A percentile compares a stretch with the other conserved stretches of the same genome.
phyloP scores from a whole-genome alignment of 495 filamentous ascomycete genomes.

The Daldinia caldariorum region DNA sequence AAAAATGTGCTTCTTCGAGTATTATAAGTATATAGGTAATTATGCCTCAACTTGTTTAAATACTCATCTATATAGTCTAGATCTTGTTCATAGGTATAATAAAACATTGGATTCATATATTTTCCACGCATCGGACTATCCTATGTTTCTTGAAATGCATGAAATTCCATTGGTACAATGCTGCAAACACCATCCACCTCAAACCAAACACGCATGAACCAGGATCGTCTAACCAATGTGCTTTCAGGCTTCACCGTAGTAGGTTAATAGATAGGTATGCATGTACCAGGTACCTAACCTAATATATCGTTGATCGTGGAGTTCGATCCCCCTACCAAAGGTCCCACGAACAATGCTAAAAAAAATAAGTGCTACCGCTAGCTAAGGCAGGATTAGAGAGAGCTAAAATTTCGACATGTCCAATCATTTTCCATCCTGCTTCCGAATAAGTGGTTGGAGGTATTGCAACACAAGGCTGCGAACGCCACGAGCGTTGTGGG shows the following conservation, averaged over 20 bases:
- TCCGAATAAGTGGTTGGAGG: conserved; percentile 24
- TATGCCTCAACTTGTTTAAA: neutral
- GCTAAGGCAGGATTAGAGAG: neutral
- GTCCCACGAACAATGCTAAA: neutral
- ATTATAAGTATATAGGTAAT: no score
- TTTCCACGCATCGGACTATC: neutral
- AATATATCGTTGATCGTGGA: neutral
- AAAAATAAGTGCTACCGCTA: neutral
- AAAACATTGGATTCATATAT: neutral
- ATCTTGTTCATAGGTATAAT: neutral
- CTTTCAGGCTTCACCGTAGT: neutral
- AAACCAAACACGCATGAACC: neutral
- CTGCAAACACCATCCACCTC: neutral
- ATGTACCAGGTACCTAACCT: no score
- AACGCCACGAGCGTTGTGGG: conserved; percentile 33
- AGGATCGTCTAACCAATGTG: neutral
- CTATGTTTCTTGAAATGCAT: neutral
- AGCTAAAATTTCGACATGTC: neutral
- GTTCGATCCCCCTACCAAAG: neutral
- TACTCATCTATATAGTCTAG: neutral
- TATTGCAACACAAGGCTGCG: conserved; percentile 30
- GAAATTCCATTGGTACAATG: neutral
- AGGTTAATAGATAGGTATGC: neutral
- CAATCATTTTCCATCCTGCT: neutral
- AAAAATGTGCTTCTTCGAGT: no score